Evolutionary conservation across 495 filamentous ascomycete genomes (phyloP).

Genomic region (Filosporella fistucella): DNA sequence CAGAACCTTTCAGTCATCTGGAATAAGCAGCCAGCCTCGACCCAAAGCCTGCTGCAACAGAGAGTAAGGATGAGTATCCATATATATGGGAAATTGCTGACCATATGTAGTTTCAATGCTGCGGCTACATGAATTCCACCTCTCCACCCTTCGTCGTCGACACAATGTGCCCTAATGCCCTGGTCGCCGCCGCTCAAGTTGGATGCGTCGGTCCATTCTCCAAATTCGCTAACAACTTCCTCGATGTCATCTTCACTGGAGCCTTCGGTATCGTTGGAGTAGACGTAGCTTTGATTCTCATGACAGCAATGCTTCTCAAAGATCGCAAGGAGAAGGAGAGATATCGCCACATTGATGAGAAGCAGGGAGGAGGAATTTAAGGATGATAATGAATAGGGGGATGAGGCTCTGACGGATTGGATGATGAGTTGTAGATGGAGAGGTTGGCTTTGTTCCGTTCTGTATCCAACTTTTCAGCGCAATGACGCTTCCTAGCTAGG

Average conservation of each 20-base stretch:
- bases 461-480: slow-evolving; percentile 13
- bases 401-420: neutral
- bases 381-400: neutral
- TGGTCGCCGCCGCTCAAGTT: slow-evolving; percentile 58
- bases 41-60: slow-evolving; percentile 61
- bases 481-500: slow-evolving; percentile 17
- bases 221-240: slow-evolving; percentile 58
- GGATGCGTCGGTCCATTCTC: slow-evolving; percentile 61
- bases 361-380: slow-evolving; percentile 38
- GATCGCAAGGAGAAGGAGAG: slow-evolving; percentile 66
- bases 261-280: slow-evolving; percentile 68
- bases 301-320: slow-evolving; percentile 65
- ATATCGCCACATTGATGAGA: slow-evolving; percentile 70
- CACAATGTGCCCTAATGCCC: slow-evolving; percentile 52
- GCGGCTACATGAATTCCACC: slow-evolving; percentile 65
- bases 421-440: neutral
- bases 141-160: slow-evolving; percentile 60
- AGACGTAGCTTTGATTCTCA: slow-evolving; percentile 49
- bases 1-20: slow-evolving; percentile 51
- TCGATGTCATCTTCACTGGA: slow-evolving; percentile 70
- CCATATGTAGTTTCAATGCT: slow-evolving; percentile 60
- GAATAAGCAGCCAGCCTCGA: slow-evolving; percentile 39
- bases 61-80: slow-evolving; percentile 53
- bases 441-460: slow-evolving; percentile 8
- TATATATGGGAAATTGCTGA: slow-evolving; percentile 19